Percentiles rank a stretch among this genome's conserved stretches.
phyloP scores from a whole-genome alignment of 441 rosid genomes.

The Aquilaria agallochum region DNA sequence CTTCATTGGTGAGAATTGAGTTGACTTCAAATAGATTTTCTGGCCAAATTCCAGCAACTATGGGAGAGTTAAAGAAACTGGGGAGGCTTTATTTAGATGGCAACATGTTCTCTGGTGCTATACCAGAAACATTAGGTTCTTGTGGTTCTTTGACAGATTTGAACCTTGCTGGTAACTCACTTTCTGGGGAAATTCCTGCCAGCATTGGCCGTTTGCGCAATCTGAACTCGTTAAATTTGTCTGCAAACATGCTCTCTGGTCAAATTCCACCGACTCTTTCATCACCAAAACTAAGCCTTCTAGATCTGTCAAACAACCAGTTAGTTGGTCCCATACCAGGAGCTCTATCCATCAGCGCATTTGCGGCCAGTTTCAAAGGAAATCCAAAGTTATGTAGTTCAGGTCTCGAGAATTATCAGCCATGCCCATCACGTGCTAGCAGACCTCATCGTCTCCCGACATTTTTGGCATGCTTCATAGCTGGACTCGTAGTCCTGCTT shows the following conservation, averaged over 20 bases:
- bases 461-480: slow-evolving; percentile 26
- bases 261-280: slow-evolving; percentile 42
- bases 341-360: slow-evolving; percentile 28
- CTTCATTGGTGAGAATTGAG: slow-evolving; percentile 37
- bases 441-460: slow-evolving; percentile 20
- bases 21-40: slow-evolving; percentile 35
- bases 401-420: slow-evolving; percentile 22
- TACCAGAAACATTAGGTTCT: slow-evolving; percentile 43
- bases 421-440: slow-evolving; percentile 27
- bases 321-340: slow-evolving; percentile 46
- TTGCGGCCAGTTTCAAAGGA: slow-evolving; percentile 39
- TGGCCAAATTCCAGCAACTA: slow-evolving; percentile 35
- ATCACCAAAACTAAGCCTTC: slow-evolving; percentile 40
- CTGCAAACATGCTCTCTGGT: slow-evolving; percentile 49
- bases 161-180: slow-evolving; percentile 42
- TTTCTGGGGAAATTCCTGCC: slow-evolving; percentile 50
- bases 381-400: slow-evolving; percentile 47
- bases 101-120: slow-evolving; percentile 39
- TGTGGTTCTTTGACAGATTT: slow-evolving; percentile 34
- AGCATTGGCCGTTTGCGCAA: slow-evolving; percentile 30
- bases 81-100: slow-evolving; percentile 29
- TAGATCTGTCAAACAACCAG: slow-evolving; percentile 53
- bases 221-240: slow-evolving; percentile 50
- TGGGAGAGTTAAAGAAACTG: slow-evolving; percentile 41
- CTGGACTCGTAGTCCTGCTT: slow-evolving; percentile 25